phyloP scores from a whole-genome alignment of 1,284 basidiomycete species.

The Ustanciosporium gigantosporum region DNA sequence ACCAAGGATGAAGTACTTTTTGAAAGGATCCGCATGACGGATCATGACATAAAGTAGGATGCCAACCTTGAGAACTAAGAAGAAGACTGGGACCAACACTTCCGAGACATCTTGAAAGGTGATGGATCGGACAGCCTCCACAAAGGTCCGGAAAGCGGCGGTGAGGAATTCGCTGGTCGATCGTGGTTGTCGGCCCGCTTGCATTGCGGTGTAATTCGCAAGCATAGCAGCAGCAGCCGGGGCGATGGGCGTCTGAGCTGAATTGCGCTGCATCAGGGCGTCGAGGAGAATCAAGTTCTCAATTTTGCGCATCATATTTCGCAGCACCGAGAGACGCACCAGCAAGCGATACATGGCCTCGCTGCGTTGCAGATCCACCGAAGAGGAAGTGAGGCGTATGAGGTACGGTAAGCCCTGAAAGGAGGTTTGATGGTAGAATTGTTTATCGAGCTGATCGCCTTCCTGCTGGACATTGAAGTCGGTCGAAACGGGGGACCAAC shows the following conservation, averaged over 20 bases:
- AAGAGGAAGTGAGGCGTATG: constrained; percentile 12
- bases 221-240: too few species aligned
- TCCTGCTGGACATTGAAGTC: constrained; percentile 2
- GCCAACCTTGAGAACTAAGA: constrained; percentile 39
- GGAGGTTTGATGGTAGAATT: constrained; percentile 29
- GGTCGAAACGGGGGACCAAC: constrained; percentile 9
- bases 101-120: constrained; percentile 17
- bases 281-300: constrained; percentile 23
- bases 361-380: constrained; percentile 21
- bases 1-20: constrained; percentile 25
- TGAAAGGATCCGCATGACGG: constrained; percentile 25
- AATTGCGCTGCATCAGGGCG: not conserved
- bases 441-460: not conserved
- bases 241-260: too few species aligned
- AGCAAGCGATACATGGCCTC: constrained; percentile 16
- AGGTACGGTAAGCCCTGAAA: constrained; percentile 38
- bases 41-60: constrained; percentile 43
- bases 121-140: constrained; percentile 2
- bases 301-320: constrained; percentile 17
- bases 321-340: constrained; percentile 11
- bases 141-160: too few species aligned
- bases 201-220: constrained; percentile 1
- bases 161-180: too few species aligned
- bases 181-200: constrained; percentile 1
- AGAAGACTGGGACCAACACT: constrained; percentile 32